Percentiles rank a stretch among this genome's conserved stretches.
These are phyloP conservation scores for Lyophyllum decastes DNA, from an alignment of 768 basidiomycete species.

Conservation along the genomic window DNA sequence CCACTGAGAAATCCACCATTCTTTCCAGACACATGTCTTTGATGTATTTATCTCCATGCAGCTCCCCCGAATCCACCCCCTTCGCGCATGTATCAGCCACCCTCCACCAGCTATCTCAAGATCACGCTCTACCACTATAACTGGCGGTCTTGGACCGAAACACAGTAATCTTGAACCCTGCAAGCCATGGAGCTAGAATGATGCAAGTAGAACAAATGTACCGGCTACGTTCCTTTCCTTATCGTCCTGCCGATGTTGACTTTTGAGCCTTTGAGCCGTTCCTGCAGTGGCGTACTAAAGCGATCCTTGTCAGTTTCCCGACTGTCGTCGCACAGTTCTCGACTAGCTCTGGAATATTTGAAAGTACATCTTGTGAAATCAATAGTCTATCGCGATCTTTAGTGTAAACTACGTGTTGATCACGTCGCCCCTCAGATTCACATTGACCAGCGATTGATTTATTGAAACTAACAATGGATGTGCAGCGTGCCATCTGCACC, in stretches of 20 bases:
- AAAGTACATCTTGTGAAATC: no score
- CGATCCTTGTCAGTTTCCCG: not conserved
- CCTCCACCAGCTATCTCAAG: not conserved
- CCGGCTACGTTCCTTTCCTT: not conserved
- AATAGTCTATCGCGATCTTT: not conserved
- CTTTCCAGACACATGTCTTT: not conserved
- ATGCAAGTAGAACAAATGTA: not conserved
- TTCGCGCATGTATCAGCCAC: not conserved
- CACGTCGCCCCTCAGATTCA: not conserved
- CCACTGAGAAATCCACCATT: not conserved
- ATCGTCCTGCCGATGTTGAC: not conserved
- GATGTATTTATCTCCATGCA: not conserved
- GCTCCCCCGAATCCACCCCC: no score
- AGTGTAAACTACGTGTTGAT: not conserved
- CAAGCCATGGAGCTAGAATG: not conserved
- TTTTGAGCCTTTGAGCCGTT: not conserved
- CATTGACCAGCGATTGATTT: not conserved
- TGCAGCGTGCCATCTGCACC: slow-evolving; percentile 5
- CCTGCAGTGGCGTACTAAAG: not conserved
- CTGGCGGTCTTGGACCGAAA: not conserved
- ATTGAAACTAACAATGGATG: not conserved
- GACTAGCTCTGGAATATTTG: no score
- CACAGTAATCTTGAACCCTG: not conserved
- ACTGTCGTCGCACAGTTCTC: not conserved
- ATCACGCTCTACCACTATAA: not conserved